Percentiles rank a stretch among this genome's conserved stretches.
These are phyloP conservation scores for Microsporum ferrugineum DNA, from an alignment of 2,329 filamentous ascomycete species.

Conservation along the genomic window DNA sequence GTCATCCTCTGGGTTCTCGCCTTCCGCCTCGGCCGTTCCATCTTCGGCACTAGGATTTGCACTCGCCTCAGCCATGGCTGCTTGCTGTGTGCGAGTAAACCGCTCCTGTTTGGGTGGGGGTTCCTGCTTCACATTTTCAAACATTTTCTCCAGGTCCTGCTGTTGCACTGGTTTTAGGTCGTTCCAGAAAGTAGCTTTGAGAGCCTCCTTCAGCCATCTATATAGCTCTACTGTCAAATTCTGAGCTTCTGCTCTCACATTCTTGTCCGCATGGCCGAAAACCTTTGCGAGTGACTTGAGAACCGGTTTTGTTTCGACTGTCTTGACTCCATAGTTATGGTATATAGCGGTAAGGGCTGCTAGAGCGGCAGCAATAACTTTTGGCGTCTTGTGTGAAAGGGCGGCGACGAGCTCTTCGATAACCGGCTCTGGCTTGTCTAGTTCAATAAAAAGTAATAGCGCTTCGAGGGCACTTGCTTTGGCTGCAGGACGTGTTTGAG, in stretches of 20 bases:
- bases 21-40: constrained; percentile 48
- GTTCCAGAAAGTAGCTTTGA: constrained; percentile 96
- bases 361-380: constrained; percentile 67
- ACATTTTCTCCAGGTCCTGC: constrained; percentile 81
- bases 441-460: constrained; percentile 75
- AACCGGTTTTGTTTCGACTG: constrained; percentile 82
- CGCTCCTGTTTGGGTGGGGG: constrained; percentile 80
- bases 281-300: constrained; percentile 80
- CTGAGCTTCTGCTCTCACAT: constrained; percentile 87
- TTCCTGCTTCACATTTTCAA: constrained; percentile 86
- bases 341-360: constrained; percentile 71
- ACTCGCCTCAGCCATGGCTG: constrained; percentile 56
- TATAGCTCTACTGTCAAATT: constrained; percentile 89
- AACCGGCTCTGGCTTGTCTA: constrained; percentile 73
- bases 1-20: constrained; percentile 47
- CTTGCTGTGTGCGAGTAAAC: constrained; percentile 79
- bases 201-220: constrained; percentile 90
- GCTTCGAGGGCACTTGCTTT: constrained; percentile 82
- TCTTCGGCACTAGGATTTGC: constrained; percentile 43
- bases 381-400: constrained; percentile 79
- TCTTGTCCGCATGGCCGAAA: constrained; percentile 96
- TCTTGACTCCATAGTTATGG: constrained; percentile 89
- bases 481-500: constrained; percentile 75
- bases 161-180: constrained; percentile 95
- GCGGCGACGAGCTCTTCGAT: constrained; percentile 81